Base-by-base conservation (phyloP, 768 basidiomycete genomes). In the Boletellus sp. region DNA sequence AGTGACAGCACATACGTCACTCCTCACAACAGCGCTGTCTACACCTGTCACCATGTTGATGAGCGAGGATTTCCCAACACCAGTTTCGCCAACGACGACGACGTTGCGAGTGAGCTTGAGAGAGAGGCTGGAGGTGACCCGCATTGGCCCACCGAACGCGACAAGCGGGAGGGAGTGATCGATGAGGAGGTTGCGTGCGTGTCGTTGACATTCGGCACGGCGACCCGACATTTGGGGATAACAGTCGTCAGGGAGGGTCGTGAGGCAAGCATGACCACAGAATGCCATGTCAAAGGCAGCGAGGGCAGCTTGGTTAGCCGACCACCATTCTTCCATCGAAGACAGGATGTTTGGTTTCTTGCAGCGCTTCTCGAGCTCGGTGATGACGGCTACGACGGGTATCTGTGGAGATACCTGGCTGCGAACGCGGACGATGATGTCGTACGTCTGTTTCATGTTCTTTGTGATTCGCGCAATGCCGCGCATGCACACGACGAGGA, bases 51-150 rank as follows among this genome's bases (percentile, higher is more conserved):
- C 49, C 1, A 62, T 37, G 34, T 62, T 62, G 22, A 62, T 45
- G 23, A 47, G 32, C 3, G 61, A 64, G 36, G 62, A 61, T 50
- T 62, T 62, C 22, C 61, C 61, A 6, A 47, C 56, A 19, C 61
- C 75, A 0, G 67, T 67, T 52, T 73, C 70, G 4, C 74, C 74
- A 15, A 76, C 74, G 17, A 76, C 42, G 40, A 77, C 57, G 42
- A 76, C 50, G 43, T 71, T 65, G 39, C 54, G 52, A 24, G 53
- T 58, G 35, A 54, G 51, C n/a, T 57, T 64, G 42, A 49, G 23
- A 5, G 55, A 49, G 33, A 49, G 35, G 28, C 34, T 62, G 10
- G 60, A 58, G 6, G 38, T 41, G 32, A n/a, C 23, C 24, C 45
- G 45, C 26, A 31, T 33, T 12, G 54, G 33, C 8, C 22, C 50